These are phyloP conservation scores for Myxozyma udenii DNA, from an alignment of 805 yeast species.

Conservation along the genomic window DNA sequence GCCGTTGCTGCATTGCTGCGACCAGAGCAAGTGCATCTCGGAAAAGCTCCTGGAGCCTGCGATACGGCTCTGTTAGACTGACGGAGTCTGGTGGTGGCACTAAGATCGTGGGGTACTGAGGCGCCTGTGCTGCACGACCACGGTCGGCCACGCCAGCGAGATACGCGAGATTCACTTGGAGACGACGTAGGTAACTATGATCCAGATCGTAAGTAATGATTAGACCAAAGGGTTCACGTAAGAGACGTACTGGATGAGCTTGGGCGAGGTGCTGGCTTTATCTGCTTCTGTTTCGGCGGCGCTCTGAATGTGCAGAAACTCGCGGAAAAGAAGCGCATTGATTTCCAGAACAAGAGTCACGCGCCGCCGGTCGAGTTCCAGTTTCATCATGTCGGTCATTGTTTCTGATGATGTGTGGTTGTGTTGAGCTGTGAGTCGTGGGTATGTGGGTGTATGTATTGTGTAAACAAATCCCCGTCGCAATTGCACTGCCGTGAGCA, in stretches of 20 bases:
- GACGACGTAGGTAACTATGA: constrained; percentile 35
- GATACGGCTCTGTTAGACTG: constrained; percentile 36
- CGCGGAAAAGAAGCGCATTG: constrained; percentile 35
- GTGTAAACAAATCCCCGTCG: too few species aligned
- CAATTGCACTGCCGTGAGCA: not conserved
- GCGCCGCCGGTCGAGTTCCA: constrained; percentile 35
- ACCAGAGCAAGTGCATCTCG: constrained; percentile 31
- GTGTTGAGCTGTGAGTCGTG: not conserved
- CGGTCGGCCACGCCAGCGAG: constrained; percentile 37
- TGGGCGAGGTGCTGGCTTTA: constrained; percentile 26
- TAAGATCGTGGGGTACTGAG: constrained; percentile 36
- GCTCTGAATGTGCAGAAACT: constrained; percentile 25
- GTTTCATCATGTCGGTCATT: constrained; percentile 13
- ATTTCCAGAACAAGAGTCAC: constrained; percentile 36
- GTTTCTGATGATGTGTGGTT: too few species aligned
- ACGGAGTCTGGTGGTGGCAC: constrained; percentile 37
- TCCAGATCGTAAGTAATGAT: not conserved
- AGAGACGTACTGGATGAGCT: constrained; percentile 22
- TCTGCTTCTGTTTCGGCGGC: constrained; percentile 12
- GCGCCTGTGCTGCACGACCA: constrained; percentile 25
- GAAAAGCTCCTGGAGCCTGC: constrained; percentile 36
- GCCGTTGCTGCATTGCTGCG: constrained; percentile 29
- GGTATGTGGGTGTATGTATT: not conserved
- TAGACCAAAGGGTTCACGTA: not conserved
- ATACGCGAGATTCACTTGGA: constrained; percentile 40